These are phyloP conservation scores for Penicillium dipodomyicola DNA, from an alignment of 495 filamentous ascomycete species.

Conservation along the genomic window DNA sequence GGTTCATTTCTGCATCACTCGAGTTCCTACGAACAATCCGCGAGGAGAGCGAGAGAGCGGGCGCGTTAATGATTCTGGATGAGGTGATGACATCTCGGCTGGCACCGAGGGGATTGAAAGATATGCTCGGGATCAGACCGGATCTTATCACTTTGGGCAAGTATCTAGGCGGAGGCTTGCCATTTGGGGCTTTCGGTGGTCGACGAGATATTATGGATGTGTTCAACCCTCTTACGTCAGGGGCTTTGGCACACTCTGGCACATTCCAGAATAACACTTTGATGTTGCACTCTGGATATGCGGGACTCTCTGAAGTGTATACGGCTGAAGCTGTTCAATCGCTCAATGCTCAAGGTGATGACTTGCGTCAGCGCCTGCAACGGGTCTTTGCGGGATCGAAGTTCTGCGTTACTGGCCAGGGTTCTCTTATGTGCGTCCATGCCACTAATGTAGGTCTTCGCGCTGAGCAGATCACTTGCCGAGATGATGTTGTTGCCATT, in stretches of 20 bases:
- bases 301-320: conserved; percentile 6
- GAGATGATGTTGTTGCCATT: background rate
- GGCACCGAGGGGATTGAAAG: conserved; percentile 10
- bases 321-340: conserved; percentile 4
- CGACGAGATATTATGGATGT: conserved; percentile 50
- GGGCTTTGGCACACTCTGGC: conserved; percentile 49
- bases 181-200: conserved; percentile 59
- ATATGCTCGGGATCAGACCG: conserved; percentile 37
- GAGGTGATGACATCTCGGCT: conserved; percentile 14
- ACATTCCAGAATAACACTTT: conserved; percentile 70
- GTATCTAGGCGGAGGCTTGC: conserved; percentile 56
- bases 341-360: conserved; percentile 2
- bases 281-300: conserved; percentile 12
- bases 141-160: conserved; percentile 57
- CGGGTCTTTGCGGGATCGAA: background rate
- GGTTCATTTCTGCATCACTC: conserved; percentile 40
- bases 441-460: background rate
- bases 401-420: conserved; percentile 2
- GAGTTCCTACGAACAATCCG: conserved; percentile 40
- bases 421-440: conserved; percentile 6
- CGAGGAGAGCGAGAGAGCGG: background rate
- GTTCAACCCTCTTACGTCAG: conserved; percentile 39
- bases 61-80: conserved; percentile 9
- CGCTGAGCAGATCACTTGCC: conserved; percentile 1
- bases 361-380: conserved; percentile 1